Conservation (phyloP, 2,329 filamentous ascomycete genomes). For the Hymenoscyphus linearis region DNA sequence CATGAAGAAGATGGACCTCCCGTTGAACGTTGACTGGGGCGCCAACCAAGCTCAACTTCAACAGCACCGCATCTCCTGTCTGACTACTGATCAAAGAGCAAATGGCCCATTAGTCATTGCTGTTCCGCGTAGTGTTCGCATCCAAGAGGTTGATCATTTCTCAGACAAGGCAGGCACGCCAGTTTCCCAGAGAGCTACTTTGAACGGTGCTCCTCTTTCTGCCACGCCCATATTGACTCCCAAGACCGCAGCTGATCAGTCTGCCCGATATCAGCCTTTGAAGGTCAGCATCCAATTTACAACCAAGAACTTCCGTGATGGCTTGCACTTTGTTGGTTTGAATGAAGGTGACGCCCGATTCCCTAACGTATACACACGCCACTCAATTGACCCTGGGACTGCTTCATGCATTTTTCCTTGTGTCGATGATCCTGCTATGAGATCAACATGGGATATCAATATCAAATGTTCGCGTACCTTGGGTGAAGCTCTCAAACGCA, state of each 20-base stretch:
- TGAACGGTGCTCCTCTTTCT: constrained; percentile 31
- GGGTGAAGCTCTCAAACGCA: constrained; percentile 61
- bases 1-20: constrained; percentile 59
- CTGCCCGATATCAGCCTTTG: constrained; percentile 50
- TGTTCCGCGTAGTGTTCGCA: constrained; percentile 55
- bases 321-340: constrained; percentile 85
- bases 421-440: constrained; percentile 75
- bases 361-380: constrained; percentile 86
- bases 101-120: constrained; percentile 54
- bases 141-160: constrained; percentile 54
- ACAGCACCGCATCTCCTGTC: constrained; percentile 54
- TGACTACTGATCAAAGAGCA: constrained; percentile 32
- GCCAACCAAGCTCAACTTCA: constrained; percentile 72
- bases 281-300: constrained; percentile 70
- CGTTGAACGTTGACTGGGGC: constrained; percentile 55
- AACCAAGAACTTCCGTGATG: constrained; percentile 72
- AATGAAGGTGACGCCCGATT: constrained; percentile 75
- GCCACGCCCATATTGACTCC: constrained; percentile 28
- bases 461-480: constrained; percentile 82
- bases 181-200: constrained; percentile 34
- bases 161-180: constrained; percentile 43
- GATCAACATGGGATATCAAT: constrained; percentile 82
- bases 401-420: constrained; percentile 90
- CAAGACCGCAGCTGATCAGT: constrained; percentile 34
- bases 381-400: constrained; percentile 70